Evolutionary conservation across 192 early-diverging fungal genomes (phyloP).

Genomic region (Glomus cerebriforme): DNA sequence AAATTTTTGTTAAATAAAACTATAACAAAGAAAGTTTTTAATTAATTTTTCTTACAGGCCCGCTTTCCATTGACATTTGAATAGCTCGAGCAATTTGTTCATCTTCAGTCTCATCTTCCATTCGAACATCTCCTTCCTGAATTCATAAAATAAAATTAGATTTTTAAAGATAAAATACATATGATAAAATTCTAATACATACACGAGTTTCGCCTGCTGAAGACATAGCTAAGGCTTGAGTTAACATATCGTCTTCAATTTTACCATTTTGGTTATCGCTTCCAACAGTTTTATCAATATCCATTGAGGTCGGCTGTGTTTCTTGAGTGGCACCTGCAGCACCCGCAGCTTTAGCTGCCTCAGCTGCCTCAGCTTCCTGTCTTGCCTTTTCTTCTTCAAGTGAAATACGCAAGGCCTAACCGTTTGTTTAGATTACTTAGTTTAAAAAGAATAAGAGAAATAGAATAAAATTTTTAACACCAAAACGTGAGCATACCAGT

Average conservation of each 20-base stretch:
- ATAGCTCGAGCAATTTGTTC: conserved; percentile 73
- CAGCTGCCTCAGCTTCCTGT: conserved; percentile 74
- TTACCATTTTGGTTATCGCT: conserved; percentile 32
- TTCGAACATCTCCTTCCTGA: conserved; percentile 62
- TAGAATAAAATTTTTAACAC: not conserved
- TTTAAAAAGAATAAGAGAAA: not conserved
- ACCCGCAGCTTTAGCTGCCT: conserved; percentile 47
- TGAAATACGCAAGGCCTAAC: conserved; percentile 88
- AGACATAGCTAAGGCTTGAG: conserved; percentile 73
- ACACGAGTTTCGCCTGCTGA: conserved; percentile 48
- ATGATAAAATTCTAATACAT: conserved; percentile 16
- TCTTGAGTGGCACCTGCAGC: conserved; percentile 30
- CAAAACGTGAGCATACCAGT: conserved; percentile 47
- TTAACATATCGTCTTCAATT: conserved; percentile 64
- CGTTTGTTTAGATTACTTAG: not conserved
- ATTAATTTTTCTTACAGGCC: conserved; percentile 19
- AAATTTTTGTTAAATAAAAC: not conserved
- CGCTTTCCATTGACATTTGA: conserved; percentile 68
- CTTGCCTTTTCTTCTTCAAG: conserved; percentile 94
- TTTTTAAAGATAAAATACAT: not conserved
- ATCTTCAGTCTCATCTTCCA: conserved; percentile 71
- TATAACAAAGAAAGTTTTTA: not conserved
- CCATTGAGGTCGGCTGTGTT: conserved; percentile 37
- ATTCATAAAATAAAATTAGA: too few species aligned
- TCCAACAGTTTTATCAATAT: conserved; percentile 36